Conservation (phyloP, 139 green algal genomes). For the Tetradesmus obliquus region DNA sequence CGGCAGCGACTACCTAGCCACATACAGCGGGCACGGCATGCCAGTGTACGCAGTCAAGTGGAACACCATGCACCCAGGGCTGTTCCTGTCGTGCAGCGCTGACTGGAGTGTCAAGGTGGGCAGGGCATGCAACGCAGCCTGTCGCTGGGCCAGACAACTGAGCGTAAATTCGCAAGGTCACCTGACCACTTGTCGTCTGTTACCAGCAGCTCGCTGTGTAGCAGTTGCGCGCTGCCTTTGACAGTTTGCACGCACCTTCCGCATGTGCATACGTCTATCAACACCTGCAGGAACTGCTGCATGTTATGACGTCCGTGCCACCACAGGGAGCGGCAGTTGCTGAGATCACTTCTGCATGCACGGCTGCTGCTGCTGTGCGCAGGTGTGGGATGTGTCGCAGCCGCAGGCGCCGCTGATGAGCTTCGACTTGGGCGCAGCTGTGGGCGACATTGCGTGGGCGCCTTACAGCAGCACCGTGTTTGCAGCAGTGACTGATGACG, state of each 20-base stretch:
- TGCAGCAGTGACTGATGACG: conserved; percentile 86
- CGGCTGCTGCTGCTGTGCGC: not conserved
- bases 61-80: conserved; percentile 81
- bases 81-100: conserved; percentile 91
- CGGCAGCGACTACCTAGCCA: conserved; percentile 85
- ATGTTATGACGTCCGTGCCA: too few relatives aligned
- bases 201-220: too few relatives aligned
- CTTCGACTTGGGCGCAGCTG: conserved; percentile 80
- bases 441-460: conserved; percentile 92
- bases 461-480: conserved; percentile 91
- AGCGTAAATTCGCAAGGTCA: not conserved
- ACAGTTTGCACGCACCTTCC: not conserved
- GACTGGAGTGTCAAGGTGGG: conserved; percentile 94
- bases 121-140: conserved; percentile 28
- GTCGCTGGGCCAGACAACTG: not conserved
- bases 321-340: too few relatives aligned
- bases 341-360: too few relatives aligned
- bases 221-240: too few relatives aligned
- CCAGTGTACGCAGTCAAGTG: conserved; percentile 88
- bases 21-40: conserved; percentile 81
- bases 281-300: too few relatives aligned
- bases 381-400: conserved; percentile 64
- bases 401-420: conserved; percentile 47
- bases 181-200: too few relatives aligned
- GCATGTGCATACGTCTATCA: not conserved